These are phyloP conservation scores for Backusella parvicylindrica DNA, from an alignment of 192 early-diverging fungal species.

Conservation along the genomic window DNA sequence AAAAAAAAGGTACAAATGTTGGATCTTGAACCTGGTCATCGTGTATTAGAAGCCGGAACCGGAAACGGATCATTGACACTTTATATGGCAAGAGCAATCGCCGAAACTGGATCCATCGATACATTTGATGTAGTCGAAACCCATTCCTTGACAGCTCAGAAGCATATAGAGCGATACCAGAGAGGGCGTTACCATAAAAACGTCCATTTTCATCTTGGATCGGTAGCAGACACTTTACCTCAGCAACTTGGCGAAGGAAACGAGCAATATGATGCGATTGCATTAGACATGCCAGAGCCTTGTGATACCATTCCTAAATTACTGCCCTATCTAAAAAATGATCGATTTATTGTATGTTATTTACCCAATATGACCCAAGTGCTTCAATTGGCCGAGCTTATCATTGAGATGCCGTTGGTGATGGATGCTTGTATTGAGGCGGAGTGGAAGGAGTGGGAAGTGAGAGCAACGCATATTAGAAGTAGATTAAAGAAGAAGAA, in stretches of 20 bases:
- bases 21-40: slow-evolving; percentile 51
- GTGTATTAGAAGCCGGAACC: slow-evolving; percentile 64
- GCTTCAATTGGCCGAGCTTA: slow-evolving; percentile 38
- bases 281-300: slow-evolving; percentile 48
- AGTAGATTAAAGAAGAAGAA: slow-evolving; percentile 21
- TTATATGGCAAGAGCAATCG: slow-evolving; percentile 55
- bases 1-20: slow-evolving; percentile 42
- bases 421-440: slow-evolving; percentile 45
- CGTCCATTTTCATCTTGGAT: slow-evolving; percentile 43
- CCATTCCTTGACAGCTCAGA: slow-evolving; percentile 43
- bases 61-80: slow-evolving; percentile 65
- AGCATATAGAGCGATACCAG: slow-evolving; percentile 44
- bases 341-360: slow-evolving; percentile 51
- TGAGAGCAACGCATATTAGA: slow-evolving; percentile 43
- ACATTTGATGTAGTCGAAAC: slow-evolving; percentile 52
- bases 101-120: slow-evolving; percentile 29
- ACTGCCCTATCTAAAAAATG: slow-evolving; percentile 40
- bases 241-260: neutral
- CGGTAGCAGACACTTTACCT: slow-evolving; percentile 21
- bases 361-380: slow-evolving; percentile 58
- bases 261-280: slow-evolving; percentile 43
- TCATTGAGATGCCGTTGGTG: slow-evolving; percentile 23
- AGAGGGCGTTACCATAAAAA: slow-evolving; percentile 43
- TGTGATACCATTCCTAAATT: slow-evolving; percentile 29
- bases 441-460: slow-evolving; percentile 52